Evolutionary conservation across 352 stramenopile genomes (phyloP).

Genomic region (Blastocystis hominis): DNA sequence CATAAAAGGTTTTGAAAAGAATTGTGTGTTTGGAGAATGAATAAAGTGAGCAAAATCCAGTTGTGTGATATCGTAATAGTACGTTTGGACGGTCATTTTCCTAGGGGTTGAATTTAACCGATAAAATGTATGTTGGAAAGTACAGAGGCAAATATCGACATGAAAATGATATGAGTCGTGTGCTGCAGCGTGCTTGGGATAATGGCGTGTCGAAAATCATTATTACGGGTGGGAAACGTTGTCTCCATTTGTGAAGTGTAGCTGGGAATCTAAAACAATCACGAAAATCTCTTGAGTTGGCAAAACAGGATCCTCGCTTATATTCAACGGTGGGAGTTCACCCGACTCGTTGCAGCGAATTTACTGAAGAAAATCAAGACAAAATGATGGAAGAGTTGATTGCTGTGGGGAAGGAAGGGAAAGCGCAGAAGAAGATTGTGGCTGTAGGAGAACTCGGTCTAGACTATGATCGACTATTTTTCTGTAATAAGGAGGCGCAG

Average conservation of each 20-base stretch:
- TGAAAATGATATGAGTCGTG: not conserved
- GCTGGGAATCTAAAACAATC: constrained; percentile 53
- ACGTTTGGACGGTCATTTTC: not conserved
- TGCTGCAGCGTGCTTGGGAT: constrained; percentile 57
- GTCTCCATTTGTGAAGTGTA: not conserved
- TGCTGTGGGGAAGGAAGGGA: constrained; percentile 59
- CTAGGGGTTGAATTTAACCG: constrained; percentile 57
- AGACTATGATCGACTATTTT: constrained; percentile 77
- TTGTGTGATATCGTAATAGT: constrained; percentile 36
- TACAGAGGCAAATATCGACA: constrained; percentile 47
- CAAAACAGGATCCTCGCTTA: constrained; percentile 25
- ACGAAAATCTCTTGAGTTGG: not conserved
- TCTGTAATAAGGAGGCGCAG: constrained; percentile 68
- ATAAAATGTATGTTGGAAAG: constrained; percentile 47
- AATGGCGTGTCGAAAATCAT: constrained; percentile 56
- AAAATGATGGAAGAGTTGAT: constrained; percentile 22
- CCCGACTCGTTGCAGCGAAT: constrained; percentile 72
- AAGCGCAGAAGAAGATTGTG: constrained; percentile 66
- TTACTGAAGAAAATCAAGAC: constrained; percentile 65
- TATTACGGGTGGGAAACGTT: constrained; percentile 23
- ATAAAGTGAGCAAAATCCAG: not conserved
- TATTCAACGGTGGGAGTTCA: constrained; percentile 64
- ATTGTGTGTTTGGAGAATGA: not conserved
- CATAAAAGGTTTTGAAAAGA: not conserved
- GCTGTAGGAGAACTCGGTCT: constrained; percentile 78